Evolutionary conservation across 1,284 basidiomycete genomes (phyloP).

Genomic region (Microbotryum lychnidis-dioicae): DNA sequence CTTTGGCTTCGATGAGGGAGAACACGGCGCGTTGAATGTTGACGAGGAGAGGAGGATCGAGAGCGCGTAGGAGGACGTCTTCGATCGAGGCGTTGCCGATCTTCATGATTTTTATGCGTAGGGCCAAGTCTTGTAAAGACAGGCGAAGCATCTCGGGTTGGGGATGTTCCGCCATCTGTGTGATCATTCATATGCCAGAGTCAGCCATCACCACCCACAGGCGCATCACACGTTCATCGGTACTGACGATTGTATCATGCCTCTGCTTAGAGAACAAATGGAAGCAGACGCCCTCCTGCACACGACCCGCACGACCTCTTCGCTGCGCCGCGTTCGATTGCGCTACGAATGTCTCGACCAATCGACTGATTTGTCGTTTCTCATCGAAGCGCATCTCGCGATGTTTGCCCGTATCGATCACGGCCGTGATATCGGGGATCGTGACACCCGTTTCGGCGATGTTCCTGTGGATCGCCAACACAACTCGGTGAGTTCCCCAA

Average conservation of each 20-base stretch:
- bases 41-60: conserved; percentile 78
- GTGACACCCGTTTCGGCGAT: conserved; percentile 92
- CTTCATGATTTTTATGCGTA: conserved; percentile 96
- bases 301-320: conserved; percentile 84
- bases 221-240: neutral
- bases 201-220: conserved; percentile 13
- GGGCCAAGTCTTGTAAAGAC: conserved; percentile 84
- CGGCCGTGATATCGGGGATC: conserved; percentile 95
- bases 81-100: conserved; percentile 74
- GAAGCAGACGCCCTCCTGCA: conserved; percentile 84
- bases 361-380: conserved; percentile 87
- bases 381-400: conserved; percentile 88
- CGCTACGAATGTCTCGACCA: conserved; percentile 88
- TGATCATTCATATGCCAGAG: neutral
- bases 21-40: conserved; percentile 90
- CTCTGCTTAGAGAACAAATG: conserved; percentile 88
- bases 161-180: conserved; percentile 79
- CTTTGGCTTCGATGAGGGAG: conserved; percentile 83
- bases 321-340: conserved; percentile 89
- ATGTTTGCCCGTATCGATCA: conserved; percentile 93
- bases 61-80: conserved; percentile 74
- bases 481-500: neutral
- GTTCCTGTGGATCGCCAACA: conserved; percentile 37
- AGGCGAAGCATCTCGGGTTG: conserved; percentile 93
- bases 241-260: conserved; percentile 56